Base-by-base conservation (phyloP, 805 yeast species). In the Sugiyamaella chiloensis region DNA sequence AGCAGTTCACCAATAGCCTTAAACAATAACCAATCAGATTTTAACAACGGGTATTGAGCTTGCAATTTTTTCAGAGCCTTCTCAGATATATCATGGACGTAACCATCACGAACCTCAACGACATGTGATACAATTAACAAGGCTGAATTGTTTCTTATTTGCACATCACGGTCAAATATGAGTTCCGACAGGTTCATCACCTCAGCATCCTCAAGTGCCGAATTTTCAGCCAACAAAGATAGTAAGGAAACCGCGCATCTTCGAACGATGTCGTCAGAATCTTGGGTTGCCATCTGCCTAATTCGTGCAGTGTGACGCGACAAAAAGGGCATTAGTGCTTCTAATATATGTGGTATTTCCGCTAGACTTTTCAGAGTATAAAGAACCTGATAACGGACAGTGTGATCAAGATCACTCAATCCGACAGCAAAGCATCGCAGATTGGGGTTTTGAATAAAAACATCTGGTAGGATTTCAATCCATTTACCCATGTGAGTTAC, bases 391-490 rank as follows among this genome's bases (percentile, higher is more conserved):
- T 72, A 61, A 55, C 95, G 74, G 1, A 87, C 95, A 2, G 61
- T 52, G 8, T 75, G 64, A 12, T 77, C 74, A 2, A 79, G 70
- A 60, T 89, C 96, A n/a, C 90, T 81, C 35, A 90, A 67, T 27
- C 87, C 70, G 95, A 95, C 85, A 3, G 96, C 96, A 59, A 85
- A 74, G 63, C 85, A 87, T 52, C 89, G 76, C 53, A 88, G 71
- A 58, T 81, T 87, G 1, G 81, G 70, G 9, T 83, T 81, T 51
- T 80, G 85, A 53, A 85, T 75, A 58, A 85, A 88, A 46, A 72
- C 67, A 48, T 84, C 89, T 0, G 96, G 95, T 52, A 76, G 76
- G 5, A 67, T 60, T n/a, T 75, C 72, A 67, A 87, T 85, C 87
- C 95, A 85, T 14, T 65, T 69, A n/a, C 87, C 80, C 43, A 89